Evolutionary conservation across 331 rosid genomes (phyloP), one percentile per base, ranked within the genome.

Genomic region (Cydonia oblonga): DNA sequence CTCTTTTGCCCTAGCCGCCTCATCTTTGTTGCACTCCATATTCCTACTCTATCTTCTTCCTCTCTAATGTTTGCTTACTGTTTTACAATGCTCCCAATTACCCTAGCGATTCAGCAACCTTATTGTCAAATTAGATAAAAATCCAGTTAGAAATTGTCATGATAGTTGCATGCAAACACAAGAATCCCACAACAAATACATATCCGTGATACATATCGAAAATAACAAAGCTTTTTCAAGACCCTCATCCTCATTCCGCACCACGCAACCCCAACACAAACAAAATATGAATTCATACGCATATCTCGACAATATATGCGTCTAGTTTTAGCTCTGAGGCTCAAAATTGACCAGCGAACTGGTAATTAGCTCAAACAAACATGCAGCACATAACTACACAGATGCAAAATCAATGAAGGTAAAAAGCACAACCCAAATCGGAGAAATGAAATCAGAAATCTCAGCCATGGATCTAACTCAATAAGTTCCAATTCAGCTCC

Each of bases 11-110:
- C 86, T 70, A 49, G 58, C 29, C 25, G 82, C 86, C 82, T 82
- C 86, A 20, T 82, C 86, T 78, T 61, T 82, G 71, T 82, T 82
- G 72, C 86, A 82, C 62, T 82, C 86, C 86, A 82, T 78, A 59
- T 63, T 70, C 64, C 68, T 38, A 12, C 63, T 46, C 16, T 29
- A 75, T 40, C 40, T 32, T 33, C 44, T 64, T 28, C 32, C 18
- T 15, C 15, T 44, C 32, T 66, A 42, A 18, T 25, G 69, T 66
- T 22, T 33, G 68, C 60, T 20, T 51, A 51, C 9, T 22, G 26
- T 52, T 23, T 68, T 53, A 60, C 32, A 44, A 44, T 70, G 70
- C 76, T 59, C 66, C 66, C 68, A 64, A 33, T 71, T 76, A 19
- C 24, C 24, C 69, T 57, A 58, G 51, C 42, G 65, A 42, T 18